These are phyloP conservation scores for Cucurbita ficifolia DNA, from an alignment of 306 rosid species.

Conservation along the genomic window DNA sequence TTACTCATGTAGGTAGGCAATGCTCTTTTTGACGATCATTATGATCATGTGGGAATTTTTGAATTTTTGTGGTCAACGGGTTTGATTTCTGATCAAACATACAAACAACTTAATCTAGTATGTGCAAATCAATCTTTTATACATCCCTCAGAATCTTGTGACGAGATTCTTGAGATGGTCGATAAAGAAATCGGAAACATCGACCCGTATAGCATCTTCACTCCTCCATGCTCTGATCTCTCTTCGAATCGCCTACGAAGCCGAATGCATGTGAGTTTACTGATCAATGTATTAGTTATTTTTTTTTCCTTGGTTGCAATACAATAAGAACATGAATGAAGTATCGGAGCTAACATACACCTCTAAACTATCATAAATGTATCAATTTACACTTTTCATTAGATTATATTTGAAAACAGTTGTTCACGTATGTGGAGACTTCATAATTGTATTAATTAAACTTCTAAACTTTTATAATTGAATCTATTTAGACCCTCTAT, in stretches of 20 bases:
- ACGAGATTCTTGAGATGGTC: constrained; percentile 23
- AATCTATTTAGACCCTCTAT: too few relatives aligned
- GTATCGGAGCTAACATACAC: not conserved
- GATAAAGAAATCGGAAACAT: constrained; percentile 48
- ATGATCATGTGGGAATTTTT: constrained; percentile 59
- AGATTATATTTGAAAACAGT: too few relatives aligned
- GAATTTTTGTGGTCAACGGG: constrained; percentile 87
- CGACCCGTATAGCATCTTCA: constrained; percentile 70
- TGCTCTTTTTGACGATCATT: constrained; percentile 71
- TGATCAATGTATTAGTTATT: not conserved
- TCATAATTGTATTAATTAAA: too few relatives aligned
- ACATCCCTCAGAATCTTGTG: constrained; percentile 46
- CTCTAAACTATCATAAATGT: too few relatives aligned
- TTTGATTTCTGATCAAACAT: constrained; percentile 78
- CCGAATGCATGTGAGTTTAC: constrained; percentile 47
- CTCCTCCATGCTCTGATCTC: constrained; percentile 42
- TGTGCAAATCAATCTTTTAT: constrained; percentile 41
- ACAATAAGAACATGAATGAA: not conserved
- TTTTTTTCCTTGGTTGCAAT: not conserved
- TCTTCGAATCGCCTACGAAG: constrained; percentile 33
- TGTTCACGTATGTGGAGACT: too few relatives aligned
- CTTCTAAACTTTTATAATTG: too few relatives aligned
- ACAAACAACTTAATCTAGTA: constrained; percentile 34
- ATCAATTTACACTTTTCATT: too few relatives aligned
- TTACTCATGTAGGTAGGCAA: constrained; percentile 65